Base-by-base conservation (phyloP, 1,284 basidiomycete species). In the Acaromyces ingoldii region DNA sequence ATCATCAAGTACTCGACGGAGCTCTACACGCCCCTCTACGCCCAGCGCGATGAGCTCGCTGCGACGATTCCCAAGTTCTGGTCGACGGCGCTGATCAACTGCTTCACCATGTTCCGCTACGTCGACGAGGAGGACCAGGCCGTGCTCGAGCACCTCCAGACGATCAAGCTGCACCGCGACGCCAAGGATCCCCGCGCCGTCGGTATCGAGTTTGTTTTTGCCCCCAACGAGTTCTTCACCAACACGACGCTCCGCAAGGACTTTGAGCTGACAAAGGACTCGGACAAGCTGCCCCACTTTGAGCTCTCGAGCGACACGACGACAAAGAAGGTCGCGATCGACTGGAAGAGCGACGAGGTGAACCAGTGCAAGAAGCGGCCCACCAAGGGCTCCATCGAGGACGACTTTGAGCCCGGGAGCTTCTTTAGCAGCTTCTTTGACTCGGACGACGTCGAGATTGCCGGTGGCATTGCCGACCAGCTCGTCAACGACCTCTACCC, bases 371-470 rank as follows among this genome's bases (percentile, higher is more conserved):
- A 88, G 76, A 65, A 28, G 17, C 24, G 88, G 75, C 88, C 89
- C 40, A 83, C 84, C 36, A 80, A 83, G 25, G 66, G 65, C 46
- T 13, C 26, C 15, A 25, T 13, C 15, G 64, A 62, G 47, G 50
- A 51, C 6, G 65, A 51, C 19, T 83, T 83, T 33, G 88, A 89
- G 52, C 78, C 81, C 42, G 89, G 89, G 51, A 88, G 84, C 69
- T 89, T 91, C 79, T 91, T 91, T 82, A 88, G 89, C 77, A 85
- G 85, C 67, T 90, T 91, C 63, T 88, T 87, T 75, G 74, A 81
- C 38, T 67, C 58, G 51, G 57, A 57, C 21, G 56, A 61, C 45
- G 51, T 47, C 29, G 62, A 67, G 55, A 45, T 70, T 5, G 66
- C 67, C 0, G 69, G 42, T 38, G 62, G 60, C 26, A 70, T 74